These are phyloP conservation scores for Tephrocybe rancida DNA, from an alignment of 768 basidiomycete genomes.

Conservation along the genomic window DNA sequence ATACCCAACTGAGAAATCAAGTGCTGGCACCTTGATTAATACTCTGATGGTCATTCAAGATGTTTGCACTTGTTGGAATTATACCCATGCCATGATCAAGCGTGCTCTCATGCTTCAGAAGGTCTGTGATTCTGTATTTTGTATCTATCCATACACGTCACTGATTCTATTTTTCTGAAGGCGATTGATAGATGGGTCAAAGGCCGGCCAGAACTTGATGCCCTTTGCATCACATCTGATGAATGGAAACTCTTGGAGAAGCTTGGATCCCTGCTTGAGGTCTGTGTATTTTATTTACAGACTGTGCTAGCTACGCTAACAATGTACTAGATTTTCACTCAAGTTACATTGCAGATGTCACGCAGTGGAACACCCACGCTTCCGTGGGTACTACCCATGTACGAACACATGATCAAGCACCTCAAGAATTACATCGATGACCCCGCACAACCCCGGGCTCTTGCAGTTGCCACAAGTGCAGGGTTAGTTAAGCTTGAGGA, in stretches of 20 bases:
- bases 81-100: conserved; percentile 34
- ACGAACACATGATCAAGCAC: conserved; percentile 24
- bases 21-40: not conserved
- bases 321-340: conserved; percentile 27
- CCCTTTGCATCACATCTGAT: conserved; percentile 13
- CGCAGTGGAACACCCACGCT: conserved; percentile 24
- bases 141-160: not conserved
- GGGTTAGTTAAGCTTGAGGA: conserved; percentile 29
- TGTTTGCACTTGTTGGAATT: conserved; percentile 36
- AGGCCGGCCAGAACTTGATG: not conserved
- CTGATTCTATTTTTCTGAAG: conserved; percentile 14
- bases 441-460: not conserved
- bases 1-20: not conserved
- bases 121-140: conserved; percentile 13
- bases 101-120: conserved; percentile 23
- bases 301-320: not conserved
- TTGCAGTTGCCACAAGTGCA: conserved; percentile 13
- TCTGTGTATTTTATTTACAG: conserved; percentile 2
- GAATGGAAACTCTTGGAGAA: conserved; percentile 25
- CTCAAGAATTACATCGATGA: conserved; percentile 12
- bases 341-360: conserved; percentile 30
- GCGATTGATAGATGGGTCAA: conserved; percentile 29
- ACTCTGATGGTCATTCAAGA: conserved; percentile 29
- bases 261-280: conserved; percentile 22
- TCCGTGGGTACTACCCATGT: conserved; percentile 33